phyloP scores from a whole-genome alignment of 345 rosid species.

The Barbarea vulgaris region DNA sequence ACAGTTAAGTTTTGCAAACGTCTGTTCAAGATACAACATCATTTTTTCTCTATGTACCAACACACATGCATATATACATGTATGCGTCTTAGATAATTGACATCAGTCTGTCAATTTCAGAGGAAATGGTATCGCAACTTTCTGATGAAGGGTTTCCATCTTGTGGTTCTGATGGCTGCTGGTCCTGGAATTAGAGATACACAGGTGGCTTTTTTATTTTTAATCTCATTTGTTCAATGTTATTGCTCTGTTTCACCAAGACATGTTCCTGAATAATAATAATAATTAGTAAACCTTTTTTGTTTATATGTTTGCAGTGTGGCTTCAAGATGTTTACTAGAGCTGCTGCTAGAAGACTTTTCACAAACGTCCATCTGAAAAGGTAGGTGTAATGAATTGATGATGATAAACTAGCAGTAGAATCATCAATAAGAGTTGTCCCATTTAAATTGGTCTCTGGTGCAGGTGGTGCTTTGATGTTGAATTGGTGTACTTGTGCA shows the following conservation, averaged over 20 bases:
- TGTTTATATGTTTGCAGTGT: slow-evolving; percentile 81
- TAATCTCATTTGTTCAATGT: neutral
- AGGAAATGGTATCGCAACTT: slow-evolving; percentile 98
- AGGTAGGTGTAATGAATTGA: slow-evolving; percentile 48
- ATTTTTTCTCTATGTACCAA: neutral
- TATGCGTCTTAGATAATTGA: slow-evolving; percentile 28
- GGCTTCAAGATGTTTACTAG: slow-evolving; percentile 99
- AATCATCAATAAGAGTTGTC: neutral
- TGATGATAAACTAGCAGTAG: neutral
- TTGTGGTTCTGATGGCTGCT: slow-evolving; percentile 81
- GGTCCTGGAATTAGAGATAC: slow-evolving; percentile 99
- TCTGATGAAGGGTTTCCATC: slow-evolving; percentile 96
- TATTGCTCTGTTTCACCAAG: neutral
- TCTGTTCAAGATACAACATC: neutral
- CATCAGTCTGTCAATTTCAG: slow-evolving; percentile 49
- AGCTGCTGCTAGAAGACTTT: slow-evolving; percentile 95
- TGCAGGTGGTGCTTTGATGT: slow-evolving; percentile 99
- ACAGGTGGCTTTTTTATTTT: slow-evolving; percentile 53
- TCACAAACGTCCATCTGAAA: slow-evolving; percentile 79
- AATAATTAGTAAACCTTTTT: neutral
- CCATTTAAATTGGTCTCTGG: neutral
- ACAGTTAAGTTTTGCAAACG: slow-evolving; percentile 58
- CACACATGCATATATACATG: neutral
- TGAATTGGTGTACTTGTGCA: slow-evolving; percentile 89
- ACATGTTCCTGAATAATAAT: neutral